phyloP scores from a whole-genome alignment of 2,329 filamentous ascomycete species.

The Dactylonectria estremocensis region DNA sequence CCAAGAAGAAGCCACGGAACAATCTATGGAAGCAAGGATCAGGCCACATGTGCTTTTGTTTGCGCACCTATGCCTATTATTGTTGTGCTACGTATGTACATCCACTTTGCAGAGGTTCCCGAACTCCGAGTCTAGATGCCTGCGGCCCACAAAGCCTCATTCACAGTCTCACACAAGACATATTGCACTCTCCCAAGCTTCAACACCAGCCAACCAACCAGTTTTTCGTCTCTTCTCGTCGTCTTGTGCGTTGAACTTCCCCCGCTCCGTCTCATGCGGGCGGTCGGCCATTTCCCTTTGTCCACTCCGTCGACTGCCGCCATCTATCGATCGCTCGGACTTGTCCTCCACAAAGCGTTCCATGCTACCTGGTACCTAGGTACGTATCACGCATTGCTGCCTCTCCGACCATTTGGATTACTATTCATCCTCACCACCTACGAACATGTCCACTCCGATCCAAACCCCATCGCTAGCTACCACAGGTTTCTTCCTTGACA shows the following conservation, averaged over 20 bases:
- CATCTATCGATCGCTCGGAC: background rate
- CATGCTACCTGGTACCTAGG: too few relatives aligned
- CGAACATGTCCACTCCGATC: background rate
- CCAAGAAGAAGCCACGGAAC: slow-evolving; percentile 5
- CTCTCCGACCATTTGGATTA: background rate
- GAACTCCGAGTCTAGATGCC: background rate
- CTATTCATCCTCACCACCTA: background rate
- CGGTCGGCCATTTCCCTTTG: background rate
- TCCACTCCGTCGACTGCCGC: background rate
- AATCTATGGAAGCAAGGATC: slow-evolving; percentile 19
- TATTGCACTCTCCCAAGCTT: too few relatives aligned
- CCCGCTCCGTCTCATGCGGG: background rate
- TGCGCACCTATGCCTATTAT: too few relatives aligned
- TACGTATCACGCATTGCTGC: background rate
- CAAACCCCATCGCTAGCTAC: background rate
- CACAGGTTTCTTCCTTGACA: background rate
- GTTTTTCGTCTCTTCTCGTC: background rate
- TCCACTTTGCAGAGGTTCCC: background rate
- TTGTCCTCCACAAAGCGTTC: background rate
- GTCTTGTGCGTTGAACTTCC: background rate
- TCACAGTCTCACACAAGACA: too few relatives aligned
- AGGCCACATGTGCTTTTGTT: background rate
- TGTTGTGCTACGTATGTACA: background rate
- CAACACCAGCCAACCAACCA: background rate
- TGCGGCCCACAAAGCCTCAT: background rate